Evolutionary conservation across 2,329 filamentous ascomycete species (phyloP).

Genomic region (Teratosphaeria zuluensis): DNA sequence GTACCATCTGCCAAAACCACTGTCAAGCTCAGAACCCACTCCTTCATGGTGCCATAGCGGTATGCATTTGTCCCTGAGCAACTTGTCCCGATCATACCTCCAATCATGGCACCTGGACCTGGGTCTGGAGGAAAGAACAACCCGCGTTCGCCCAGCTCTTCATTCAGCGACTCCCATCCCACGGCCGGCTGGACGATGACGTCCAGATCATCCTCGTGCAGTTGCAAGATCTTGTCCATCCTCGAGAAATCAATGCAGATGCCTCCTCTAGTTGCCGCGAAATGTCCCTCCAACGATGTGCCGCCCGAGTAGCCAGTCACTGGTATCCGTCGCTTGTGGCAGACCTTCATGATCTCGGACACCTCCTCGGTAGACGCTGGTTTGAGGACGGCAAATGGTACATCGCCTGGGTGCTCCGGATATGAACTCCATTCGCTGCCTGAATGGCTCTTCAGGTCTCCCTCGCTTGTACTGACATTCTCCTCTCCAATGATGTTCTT

Average conservation of each 20-base stretch:
- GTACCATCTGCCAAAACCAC: conserved; percentile 87
- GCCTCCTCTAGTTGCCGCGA: conserved; percentile 69
- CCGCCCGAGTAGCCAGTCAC: conserved; percentile 82
- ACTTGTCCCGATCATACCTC: conserved; percentile 73
- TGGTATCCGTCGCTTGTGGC: conserved; percentile 69
- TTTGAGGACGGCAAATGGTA: conserved; percentile 58
- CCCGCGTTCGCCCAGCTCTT: conserved; percentile 58
- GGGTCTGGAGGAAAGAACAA: conserved; percentile 91
- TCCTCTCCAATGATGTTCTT: conserved; percentile 52
- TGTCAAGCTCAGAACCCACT: conserved; percentile 81
- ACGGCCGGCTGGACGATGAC: conserved; percentile 56
- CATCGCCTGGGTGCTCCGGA: conserved; percentile 30
- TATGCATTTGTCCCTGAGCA: conserved; percentile 81
- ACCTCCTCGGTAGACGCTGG: conserved; percentile 73
- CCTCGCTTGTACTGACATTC: conserved; percentile 49
- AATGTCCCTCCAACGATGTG: conserved; percentile 83
- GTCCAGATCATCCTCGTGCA: conserved; percentile 62
- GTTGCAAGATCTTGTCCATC: conserved; percentile 69
- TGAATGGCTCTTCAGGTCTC: conserved; percentile 47
- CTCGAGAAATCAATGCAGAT: conserved; percentile 77
- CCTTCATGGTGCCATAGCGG: conserved; percentile 87
- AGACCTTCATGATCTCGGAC: conserved; percentile 78
- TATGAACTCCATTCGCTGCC: conserved; percentile 57
- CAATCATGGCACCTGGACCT: conserved; percentile 84
- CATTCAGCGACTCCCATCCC: conserved; percentile 79